These are phyloP conservation scores for Globisporangium nunn DNA, from an alignment of 352 stramenopile species.

Conservation along the genomic window DNA sequence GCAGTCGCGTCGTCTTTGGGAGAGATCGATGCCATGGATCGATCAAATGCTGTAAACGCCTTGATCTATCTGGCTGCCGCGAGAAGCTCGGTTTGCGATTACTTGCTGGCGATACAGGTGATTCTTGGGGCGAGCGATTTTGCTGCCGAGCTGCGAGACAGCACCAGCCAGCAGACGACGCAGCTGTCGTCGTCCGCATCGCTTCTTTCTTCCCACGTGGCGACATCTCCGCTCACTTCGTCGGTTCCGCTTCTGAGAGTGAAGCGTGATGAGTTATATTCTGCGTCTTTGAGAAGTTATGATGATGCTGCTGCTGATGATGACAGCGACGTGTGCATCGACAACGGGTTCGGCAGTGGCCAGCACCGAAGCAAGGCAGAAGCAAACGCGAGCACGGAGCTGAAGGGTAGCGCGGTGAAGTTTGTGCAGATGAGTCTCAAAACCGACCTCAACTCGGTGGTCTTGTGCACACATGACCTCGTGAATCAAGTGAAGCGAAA, in stretches of 20 bases:
- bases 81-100: constrained; percentile 40
- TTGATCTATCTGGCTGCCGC: constrained; percentile 51
- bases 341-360: background rate
- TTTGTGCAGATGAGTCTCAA: background rate
- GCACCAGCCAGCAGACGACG: background rate
- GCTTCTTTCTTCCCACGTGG: constrained; percentile 14
- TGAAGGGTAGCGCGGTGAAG: constrained; percentile 2
- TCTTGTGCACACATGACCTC: constrained; percentile 9
- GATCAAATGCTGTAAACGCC: constrained; percentile 42
- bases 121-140: constrained; percentile 35
- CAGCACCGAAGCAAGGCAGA: constrained; percentile 1
- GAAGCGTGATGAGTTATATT: constrained; percentile 5
- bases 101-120: constrained; percentile 46
- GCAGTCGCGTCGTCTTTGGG: constrained; percentile 13
- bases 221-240: constrained; percentile 15
- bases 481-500: constrained; percentile 25
- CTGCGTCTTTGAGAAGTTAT: background rate
- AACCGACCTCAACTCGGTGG: background rate
- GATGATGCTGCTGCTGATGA: background rate
- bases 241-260: constrained; percentile 20
- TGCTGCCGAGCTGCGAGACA: constrained; percentile 17
- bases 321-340: background rate
- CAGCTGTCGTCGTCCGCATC: background rate
- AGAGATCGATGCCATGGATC: constrained; percentile 28
- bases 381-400: background rate